Evolutionary conservation across 495 filamentous ascomycete genomes (phyloP).

Genomic region (Trichoderma gamsii): DNA sequence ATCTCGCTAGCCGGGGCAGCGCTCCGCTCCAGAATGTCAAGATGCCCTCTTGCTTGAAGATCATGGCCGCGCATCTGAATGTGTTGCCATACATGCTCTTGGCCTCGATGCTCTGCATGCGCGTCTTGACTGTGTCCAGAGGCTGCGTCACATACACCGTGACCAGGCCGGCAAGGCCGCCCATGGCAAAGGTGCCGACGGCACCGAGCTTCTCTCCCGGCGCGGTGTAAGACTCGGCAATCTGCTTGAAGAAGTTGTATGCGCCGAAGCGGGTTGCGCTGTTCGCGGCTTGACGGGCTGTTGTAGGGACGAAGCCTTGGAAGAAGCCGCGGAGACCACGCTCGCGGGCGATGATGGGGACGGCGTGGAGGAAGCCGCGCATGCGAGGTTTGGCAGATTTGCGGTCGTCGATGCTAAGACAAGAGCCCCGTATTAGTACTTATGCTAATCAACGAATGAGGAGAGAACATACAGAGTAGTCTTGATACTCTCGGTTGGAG

Average conservation of each 20-base stretch:
- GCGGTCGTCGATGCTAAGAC: constrained; percentile 79
- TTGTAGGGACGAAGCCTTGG: constrained; percentile 93
- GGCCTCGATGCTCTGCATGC: constrained; percentile 96
- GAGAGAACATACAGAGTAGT: constrained; percentile 63
- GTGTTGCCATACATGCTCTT: constrained; percentile 79
- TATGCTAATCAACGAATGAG: neutral
- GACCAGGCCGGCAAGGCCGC: constrained; percentile 81
- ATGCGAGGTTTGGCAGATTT: constrained; percentile 82
- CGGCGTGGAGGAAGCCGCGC: constrained; percentile 87
- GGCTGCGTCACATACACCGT: constrained; percentile 92
- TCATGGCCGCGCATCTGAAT: constrained; percentile 73
- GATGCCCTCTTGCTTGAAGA: constrained; percentile 84
- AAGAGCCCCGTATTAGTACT: neutral
- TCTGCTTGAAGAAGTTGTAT: constrained; percentile 83
- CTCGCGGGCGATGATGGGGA: constrained; percentile 78
- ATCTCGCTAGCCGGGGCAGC: constrained; percentile 70
- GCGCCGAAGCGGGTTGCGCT: constrained; percentile 82
- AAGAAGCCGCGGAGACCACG: constrained; percentile 88
- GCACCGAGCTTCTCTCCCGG: constrained; percentile 92
- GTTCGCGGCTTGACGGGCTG: constrained; percentile 90
- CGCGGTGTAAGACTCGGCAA: constrained; percentile 85
- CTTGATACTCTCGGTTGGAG: constrained; percentile 97
- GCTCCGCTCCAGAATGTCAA: constrained; percentile 93
- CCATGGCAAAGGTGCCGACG: constrained; percentile 84
- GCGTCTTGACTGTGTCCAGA: constrained; percentile 91